phyloP scores from a whole-genome alignment of 257 asterid genomes.

The Solanum appendiculatum region DNA sequence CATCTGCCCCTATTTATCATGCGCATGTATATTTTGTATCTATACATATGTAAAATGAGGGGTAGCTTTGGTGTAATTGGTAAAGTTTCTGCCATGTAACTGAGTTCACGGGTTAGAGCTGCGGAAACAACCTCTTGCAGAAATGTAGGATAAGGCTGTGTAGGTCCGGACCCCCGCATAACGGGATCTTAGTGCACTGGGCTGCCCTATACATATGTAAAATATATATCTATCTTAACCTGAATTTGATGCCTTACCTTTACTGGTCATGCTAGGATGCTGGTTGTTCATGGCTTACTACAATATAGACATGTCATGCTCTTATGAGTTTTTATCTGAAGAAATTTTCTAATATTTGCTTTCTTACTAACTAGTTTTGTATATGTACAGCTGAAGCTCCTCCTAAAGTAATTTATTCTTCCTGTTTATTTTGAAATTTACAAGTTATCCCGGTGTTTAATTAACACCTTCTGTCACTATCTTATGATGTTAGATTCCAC shows the following conservation, averaged over 20 bases:
- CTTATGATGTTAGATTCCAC: slow-evolving; percentile 43
- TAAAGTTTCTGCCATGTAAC: neutral
- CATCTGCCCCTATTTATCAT: neutral
- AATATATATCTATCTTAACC: neutral
- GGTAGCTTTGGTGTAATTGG: neutral
- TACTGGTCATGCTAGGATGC: neutral
- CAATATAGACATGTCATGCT: neutral
- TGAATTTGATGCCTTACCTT: neutral
- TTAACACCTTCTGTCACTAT: neutral
- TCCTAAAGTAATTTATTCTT: neutral
- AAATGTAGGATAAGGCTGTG: neutral
- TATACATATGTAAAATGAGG: neutral
- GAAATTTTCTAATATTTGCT: neutral
- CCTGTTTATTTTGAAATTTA: neutral
- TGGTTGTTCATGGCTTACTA: neutral
- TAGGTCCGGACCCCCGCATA: neutral
- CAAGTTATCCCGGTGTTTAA: neutral
- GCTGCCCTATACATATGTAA: neutral
- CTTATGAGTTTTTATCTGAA: neutral
- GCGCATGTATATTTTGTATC: neutral
- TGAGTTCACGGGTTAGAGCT: neutral
- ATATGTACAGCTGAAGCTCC: neutral
- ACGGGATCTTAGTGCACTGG: neutral
- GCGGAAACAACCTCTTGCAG: neutral
- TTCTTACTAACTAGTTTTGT: neutral